These are phyloP conservation scores for Geotrichum cucujoidarum DNA, from an alignment of 1,139 yeast genomes.

Conservation along the genomic window DNA sequence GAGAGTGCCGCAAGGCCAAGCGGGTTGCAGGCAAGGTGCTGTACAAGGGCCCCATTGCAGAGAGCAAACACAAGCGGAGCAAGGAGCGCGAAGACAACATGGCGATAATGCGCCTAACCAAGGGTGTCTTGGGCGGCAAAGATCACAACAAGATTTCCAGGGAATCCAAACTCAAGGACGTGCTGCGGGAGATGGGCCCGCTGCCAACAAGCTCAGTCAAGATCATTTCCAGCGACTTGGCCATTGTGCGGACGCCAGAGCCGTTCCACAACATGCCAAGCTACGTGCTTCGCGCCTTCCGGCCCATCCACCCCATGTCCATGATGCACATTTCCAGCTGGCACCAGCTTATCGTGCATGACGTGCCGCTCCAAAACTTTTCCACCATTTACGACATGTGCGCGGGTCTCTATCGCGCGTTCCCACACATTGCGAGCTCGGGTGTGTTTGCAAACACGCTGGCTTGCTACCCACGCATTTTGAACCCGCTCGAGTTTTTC, in stretches of 20 bases:
- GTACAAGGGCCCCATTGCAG: background rate
- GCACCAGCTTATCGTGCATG: constrained; percentile 14
- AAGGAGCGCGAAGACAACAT: constrained; percentile 9
- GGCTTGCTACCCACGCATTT: constrained; percentile 9
- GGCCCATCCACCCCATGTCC: background rate
- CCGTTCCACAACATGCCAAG: constrained; percentile 2
- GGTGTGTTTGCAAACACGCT: constrained; percentile 10
- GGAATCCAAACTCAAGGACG: background rate
- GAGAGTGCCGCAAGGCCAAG: constrained; percentile 1
- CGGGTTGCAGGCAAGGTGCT: constrained; percentile 1
- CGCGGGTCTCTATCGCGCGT: background rate
- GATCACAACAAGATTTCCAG: too few relatives aligned
- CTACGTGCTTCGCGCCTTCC: background rate
- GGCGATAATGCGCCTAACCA: constrained; percentile 6
- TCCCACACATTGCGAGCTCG: background rate
- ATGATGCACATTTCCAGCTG: constrained; percentile 10
- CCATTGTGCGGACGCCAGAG: constrained; percentile 5
- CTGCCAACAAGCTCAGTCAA: constrained; percentile 6
- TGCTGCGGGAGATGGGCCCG: background rate
- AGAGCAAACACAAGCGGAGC: constrained; percentile 9
- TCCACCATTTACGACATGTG: background rate
- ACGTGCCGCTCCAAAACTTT: constrained; percentile 1
- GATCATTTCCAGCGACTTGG: background rate
- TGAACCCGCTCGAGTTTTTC: constrained; percentile 11
- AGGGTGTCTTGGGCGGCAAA: too few relatives aligned